Evolutionary conservation across 1,139 yeast genomes (phyloP).

Genomic region (Candida tropicalis): DNA sequence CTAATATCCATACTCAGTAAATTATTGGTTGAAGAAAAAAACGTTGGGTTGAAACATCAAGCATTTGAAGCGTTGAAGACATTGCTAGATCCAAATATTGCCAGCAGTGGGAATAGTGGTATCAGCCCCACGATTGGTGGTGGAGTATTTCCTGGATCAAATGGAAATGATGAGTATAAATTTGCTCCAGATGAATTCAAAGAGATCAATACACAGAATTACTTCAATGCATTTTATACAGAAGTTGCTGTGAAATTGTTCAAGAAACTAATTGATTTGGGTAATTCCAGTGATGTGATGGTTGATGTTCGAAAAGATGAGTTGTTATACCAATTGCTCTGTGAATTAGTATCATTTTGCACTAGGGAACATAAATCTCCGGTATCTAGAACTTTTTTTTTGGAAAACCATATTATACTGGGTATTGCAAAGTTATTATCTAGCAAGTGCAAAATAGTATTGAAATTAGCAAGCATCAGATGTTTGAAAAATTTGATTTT

Average conservation of each 20-base stretch:
- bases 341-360: constrained; percentile 71
- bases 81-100: constrained; percentile 62
- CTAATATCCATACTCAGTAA: constrained; percentile 61
- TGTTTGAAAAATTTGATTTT: constrained; percentile 62
- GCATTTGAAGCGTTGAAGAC: constrained; percentile 82
- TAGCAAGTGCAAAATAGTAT: constrained; percentile 42
- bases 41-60: constrained; percentile 77
- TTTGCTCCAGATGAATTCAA: constrained; percentile 27
- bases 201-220: constrained; percentile 50
- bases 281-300: constrained; percentile 14
- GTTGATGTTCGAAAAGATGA: constrained; percentile 27
- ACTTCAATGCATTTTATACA: constrained; percentile 62
- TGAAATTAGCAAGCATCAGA: constrained; percentile 67
- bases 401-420: constrained; percentile 54
- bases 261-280: constrained; percentile 34
- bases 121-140: constrained; percentile 6
- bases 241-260: constrained; percentile 65
- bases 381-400: constrained; percentile 60
- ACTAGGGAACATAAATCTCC: constrained; percentile 60
- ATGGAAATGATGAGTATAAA: constrained; percentile 1
- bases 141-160: constrained; percentile 1
- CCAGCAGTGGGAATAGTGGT: constrained; percentile 16
- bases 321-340: constrained; percentile 60
- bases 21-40: constrained; percentile 62
- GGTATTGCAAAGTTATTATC: constrained; percentile 54